Percentiles rank a stretch among this genome's conserved stretches.
Conservation (phyloP, 257 asterid genomes). For the Rauvolfia tetraphylla region DNA sequence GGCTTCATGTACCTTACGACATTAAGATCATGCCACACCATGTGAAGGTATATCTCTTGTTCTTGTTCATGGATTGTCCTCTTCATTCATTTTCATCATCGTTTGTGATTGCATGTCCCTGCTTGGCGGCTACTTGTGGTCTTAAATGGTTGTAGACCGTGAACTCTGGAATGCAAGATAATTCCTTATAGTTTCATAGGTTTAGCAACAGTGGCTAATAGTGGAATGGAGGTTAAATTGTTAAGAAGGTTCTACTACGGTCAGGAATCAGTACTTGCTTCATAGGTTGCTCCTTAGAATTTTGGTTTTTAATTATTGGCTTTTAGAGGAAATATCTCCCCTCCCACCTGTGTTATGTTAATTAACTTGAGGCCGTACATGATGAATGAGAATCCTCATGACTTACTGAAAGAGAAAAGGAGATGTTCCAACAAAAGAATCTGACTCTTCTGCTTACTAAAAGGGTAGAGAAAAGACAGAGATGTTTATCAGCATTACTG, state of each 20-base stretch:
- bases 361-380: background rate
- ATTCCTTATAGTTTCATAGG: background rate
- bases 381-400: background rate
- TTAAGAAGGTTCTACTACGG: background rate
- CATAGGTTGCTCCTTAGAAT: background rate
- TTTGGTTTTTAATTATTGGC: background rate
- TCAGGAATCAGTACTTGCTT: background rate
- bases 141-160: background rate
- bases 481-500: too few relatives aligned
- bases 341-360: background rate
- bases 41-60: slow-evolving; percentile 56
- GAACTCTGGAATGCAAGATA: background rate
- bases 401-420: background rate
- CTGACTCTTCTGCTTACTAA: too few relatives aligned
- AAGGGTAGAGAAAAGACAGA: too few relatives aligned
- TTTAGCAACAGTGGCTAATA: background rate
- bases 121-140: background rate
- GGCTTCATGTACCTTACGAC: slow-evolving; percentile 95
- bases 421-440: too few relatives aligned
- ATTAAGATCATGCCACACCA: slow-evolving; percentile 98
- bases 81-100: background rate
- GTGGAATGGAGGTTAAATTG: background rate
- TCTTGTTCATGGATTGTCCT: background rate
- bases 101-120: background rate
- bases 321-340: background rate